Evolutionary conservation across 2,329 filamentous ascomycete genomes (phyloP), one percentile per base, ranked within the genome.

Genomic region (Ophiostoma ips): DNA sequence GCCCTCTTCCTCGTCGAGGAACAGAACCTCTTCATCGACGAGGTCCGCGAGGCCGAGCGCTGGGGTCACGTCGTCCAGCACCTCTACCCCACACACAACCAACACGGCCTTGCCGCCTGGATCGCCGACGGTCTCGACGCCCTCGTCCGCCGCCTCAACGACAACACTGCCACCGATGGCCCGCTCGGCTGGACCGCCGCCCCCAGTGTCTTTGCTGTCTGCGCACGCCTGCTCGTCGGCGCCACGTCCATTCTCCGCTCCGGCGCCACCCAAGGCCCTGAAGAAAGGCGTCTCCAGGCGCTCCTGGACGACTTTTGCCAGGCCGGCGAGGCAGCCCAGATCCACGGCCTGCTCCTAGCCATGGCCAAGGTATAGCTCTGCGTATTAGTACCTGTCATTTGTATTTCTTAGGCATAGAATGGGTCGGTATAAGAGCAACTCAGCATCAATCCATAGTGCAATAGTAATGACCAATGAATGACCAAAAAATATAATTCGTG

Each of bases 21-120:
- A 62, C 88, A 94, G 62, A 98, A 98, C 61, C 72, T 95, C n/a
- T 96, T 87, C 63, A 70, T 90, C 46, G 90, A 96, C 62, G 81
- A 88, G 57, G 77, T 87, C 6, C 72, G 80, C 45, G 89, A 95
- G 63, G 71, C 80, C 3, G 66, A 72, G 16, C 63, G 79, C n/a
- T 95, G 88, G 87, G 66, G 72, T 0, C 63, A 62, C 15, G 67
- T 77, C 3, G 66, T 84, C 57, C 55, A 50, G 55, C 3, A 50
- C 45, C 3, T 50, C 58, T 1, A 61, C 60, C 9, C n/a, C 2
- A 49, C 41, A 0, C 33, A 52, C 5, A 18, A 16, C n/a, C n/a
- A n/a, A n/a, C n/a, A n/a, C 6, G 30, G 24, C 7, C 55, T 73
- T 30, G 58, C 58, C 1, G 46, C 35, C 1, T 86, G 81, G 79